Evolutionary conservation across 1,284 basidiomycete species (phyloP).

Genomic region (Microbotryomycetes sp.): DNA sequence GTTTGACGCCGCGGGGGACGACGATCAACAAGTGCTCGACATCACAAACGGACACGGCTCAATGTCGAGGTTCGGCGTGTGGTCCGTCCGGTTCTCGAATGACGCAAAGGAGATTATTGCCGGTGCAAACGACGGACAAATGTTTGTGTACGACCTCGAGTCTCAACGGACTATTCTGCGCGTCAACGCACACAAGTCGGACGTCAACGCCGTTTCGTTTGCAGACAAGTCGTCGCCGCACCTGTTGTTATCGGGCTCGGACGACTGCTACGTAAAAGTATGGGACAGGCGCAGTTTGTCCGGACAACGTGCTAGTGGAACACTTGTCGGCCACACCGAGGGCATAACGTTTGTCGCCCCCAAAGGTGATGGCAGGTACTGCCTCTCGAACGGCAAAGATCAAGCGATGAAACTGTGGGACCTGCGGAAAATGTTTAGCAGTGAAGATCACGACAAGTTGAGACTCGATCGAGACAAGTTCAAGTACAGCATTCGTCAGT

Average conservation of each 20-base stretch:
- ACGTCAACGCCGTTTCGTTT: slow-evolving; percentile 67
- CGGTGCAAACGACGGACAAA: slow-evolving; percentile 52
- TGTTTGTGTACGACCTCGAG: slow-evolving; percentile 86
- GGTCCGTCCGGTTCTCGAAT: slow-evolving; percentile 89
- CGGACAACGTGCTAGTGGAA: slow-evolving; percentile 70
- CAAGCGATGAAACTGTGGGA: slow-evolving; percentile 91
- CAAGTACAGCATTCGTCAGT: slow-evolving; percentile 18
- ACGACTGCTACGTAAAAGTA: slow-evolving; percentile 89
- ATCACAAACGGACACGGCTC: slow-evolving; percentile 47
- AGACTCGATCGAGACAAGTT: slow-evolving; percentile 27
- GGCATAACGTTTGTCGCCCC: slow-evolving; percentile 60
- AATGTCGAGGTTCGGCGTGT: slow-evolving; percentile 44
- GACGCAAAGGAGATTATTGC: slow-evolving; percentile 83
- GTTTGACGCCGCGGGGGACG: background rate
- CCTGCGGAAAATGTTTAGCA: slow-evolving; percentile 80
- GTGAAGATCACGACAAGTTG: slow-evolving; percentile 55
- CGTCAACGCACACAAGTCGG: slow-evolving; percentile 75
- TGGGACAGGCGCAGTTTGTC: slow-evolving; percentile 89
- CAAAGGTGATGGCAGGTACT: slow-evolving; percentile 78
- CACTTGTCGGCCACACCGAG: slow-evolving; percentile 89
- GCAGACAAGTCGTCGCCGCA: slow-evolving; percentile 68
- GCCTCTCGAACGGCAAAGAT: slow-evolving; percentile 97
- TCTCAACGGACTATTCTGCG: slow-evolving; percentile 69
- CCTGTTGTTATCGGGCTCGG: slow-evolving; percentile 84
- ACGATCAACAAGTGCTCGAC: slow-evolving; percentile 59